phyloP scores from a whole-genome alignment of 1,284 basidiomycete genomes.

The Ustilago nuda region DNA sequence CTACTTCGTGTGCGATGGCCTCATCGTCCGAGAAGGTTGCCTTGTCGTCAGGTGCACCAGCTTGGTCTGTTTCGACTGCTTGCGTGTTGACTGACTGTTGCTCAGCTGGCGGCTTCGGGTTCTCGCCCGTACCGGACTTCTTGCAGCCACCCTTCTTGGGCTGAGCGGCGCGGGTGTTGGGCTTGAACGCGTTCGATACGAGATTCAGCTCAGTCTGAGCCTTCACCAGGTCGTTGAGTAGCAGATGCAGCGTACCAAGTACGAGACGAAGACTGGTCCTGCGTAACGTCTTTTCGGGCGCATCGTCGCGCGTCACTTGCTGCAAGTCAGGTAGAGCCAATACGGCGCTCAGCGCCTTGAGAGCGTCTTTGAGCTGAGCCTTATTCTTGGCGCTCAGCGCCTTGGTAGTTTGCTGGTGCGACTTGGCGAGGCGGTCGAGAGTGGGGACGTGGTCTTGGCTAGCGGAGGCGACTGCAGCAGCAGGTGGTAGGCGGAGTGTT shows the following conservation, averaged over 20 bases:
- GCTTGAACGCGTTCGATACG: conserved; percentile 38
- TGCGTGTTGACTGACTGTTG: background rate
- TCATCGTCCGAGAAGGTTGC: background rate
- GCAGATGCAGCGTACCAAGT: conserved; percentile 25
- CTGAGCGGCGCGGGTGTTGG: conserved; percentile 4
- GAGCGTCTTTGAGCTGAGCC: conserved; percentile 28
- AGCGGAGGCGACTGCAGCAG: conserved; percentile 14
- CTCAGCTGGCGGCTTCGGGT: background rate
- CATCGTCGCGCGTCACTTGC: conserved; percentile 6
- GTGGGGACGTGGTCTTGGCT: conserved; percentile 28
- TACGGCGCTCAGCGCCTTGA: conserved; percentile 32
- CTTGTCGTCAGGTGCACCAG: background rate
- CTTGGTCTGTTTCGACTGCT: background rate
- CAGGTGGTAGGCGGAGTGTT: conserved; percentile 25
- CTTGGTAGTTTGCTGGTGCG: conserved; percentile 23
- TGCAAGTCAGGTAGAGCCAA: conserved; percentile 39
- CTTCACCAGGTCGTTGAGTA: conserved; percentile 26
- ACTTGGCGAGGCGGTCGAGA: conserved; percentile 26
- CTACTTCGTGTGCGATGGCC: background rate
- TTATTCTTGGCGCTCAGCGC: conserved; percentile 24
- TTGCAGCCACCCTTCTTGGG: background rate
- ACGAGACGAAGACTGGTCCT: conserved; percentile 34
- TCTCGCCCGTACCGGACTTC: background rate
- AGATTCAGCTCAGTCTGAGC: conserved; percentile 39
- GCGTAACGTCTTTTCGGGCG: conserved; percentile 4